Evolutionary conservation across 2,329 filamentous ascomycete genomes (phyloP).

Genomic region (Beauveria pseudobassiana): DNA sequence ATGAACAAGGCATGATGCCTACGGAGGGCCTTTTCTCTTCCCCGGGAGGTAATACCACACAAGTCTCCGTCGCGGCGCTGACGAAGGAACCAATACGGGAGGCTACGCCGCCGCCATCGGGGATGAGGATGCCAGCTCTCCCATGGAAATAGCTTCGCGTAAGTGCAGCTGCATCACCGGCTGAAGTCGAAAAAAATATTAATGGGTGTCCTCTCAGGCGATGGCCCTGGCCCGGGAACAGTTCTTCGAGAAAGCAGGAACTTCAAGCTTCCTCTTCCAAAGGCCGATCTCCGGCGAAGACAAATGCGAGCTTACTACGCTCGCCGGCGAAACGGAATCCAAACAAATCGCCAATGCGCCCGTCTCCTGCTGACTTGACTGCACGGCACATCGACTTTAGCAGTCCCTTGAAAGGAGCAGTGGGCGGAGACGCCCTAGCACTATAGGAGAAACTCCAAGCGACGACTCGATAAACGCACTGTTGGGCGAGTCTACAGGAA

Average conservation of each 20-base stretch:
- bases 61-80: background rate
- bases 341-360: conserved; percentile 43
- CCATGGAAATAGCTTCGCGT: conserved; percentile 49
- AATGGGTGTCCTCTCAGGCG: conserved; percentile 29
- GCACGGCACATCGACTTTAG: conserved; percentile 52
- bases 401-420: conserved; percentile 13
- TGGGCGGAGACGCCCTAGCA: conserved; percentile 9
- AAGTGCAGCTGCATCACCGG: conserved; percentile 18
- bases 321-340: conserved; percentile 54
- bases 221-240: conserved; percentile 46
- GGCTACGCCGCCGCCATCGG: conserved; percentile 17
- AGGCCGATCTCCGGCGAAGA: conserved; percentile 55
- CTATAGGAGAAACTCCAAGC: conserved; percentile 19
- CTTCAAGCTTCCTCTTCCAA: conserved; percentile 25
- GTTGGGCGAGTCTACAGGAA: conserved; percentile 29
- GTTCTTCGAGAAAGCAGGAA: conserved; percentile 44
- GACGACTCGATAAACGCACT: conserved; percentile 19
- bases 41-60: conserved; percentile 40
- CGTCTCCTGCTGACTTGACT: conserved; percentile 27
- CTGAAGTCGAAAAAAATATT: conserved; percentile 11
- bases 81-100: background rate
- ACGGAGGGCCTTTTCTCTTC: conserved; percentile 86
- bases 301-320: conserved; percentile 39
- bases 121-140: conserved; percentile 30
- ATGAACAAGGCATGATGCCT: conserved; percentile 88